Conservation (phyloP, 148 eudicot species). For the Dysphania ambrosioides region DNA sequence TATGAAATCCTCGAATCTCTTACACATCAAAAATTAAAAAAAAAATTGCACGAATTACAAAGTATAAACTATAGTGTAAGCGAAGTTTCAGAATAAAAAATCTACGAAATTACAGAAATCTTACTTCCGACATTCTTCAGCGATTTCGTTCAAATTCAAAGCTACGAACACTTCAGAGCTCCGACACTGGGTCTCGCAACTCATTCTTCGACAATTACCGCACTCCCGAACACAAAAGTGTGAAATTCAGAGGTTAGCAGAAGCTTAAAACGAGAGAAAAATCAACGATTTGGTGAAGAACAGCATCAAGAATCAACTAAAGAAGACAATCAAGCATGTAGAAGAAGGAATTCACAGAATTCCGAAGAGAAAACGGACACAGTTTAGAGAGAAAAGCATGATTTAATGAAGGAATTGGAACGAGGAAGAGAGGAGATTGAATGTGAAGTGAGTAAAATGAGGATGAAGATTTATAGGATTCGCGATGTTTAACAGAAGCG, state of each 20-base stretch:
- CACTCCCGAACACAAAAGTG: background rate
- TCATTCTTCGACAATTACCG: slow-evolving; percentile 19
- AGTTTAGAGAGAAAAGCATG: background rate
- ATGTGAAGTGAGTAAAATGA: background rate
- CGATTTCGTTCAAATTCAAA: slow-evolving; percentile 5
- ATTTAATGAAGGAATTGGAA: background rate
- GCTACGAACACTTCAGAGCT: background rate
- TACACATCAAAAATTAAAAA: slow-evolving; percentile 2
- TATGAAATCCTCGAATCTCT: slow-evolving; percentile 24
- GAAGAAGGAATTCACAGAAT: background rate
- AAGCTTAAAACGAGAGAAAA: background rate
- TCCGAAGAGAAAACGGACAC: background rate
- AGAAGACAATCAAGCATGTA: background rate
- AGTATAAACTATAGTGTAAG: background rate
- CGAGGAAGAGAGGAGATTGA: background rate
- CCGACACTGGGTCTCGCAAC: slow-evolving; percentile 10
- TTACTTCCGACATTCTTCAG: slow-evolving; percentile 8
- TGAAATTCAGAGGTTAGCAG: background rate
- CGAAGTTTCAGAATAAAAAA: background rate
- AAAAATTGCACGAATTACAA: background rate
- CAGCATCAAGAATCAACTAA: background rate
- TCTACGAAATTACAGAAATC: background rate
- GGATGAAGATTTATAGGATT: slow-evolving; percentile 4
- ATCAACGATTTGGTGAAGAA: background rate
- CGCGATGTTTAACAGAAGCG: background rate